Evolutionary conservation across 2,329 filamentous ascomycete genomes (phyloP), one percentile per base, ranked within the genome.

Genomic region (Chaetomiaceae sp.): DNA sequence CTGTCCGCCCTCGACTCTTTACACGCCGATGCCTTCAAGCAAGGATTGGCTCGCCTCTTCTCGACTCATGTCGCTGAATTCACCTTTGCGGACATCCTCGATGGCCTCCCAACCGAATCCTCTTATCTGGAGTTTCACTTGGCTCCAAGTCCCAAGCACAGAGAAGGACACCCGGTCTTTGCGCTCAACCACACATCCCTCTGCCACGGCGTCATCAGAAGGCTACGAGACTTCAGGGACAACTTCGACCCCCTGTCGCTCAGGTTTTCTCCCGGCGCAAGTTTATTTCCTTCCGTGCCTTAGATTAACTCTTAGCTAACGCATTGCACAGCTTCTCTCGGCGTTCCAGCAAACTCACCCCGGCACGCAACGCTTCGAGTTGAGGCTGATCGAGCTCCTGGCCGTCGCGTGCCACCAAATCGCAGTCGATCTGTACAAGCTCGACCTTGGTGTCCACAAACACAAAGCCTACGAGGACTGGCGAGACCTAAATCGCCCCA

Each of bases 341-440:
- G 48, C 55, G 17, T 60, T 55, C 15, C 51, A 57, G 22, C 19
- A 47, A n/a, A 23, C 51, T 7, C 19, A 17, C 7, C 31, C 31
- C 0, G 45, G 42, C 15, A 53, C 59, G 20, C 46, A 46, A n/a
- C 20, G 6, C 3, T 59, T 58, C 29, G 38, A 57, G 11, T 11
- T 59, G 14, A 37, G 52, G 23, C 53, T 59, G n/a, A 40, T 58
- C 3, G 59, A 59, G 34, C 47, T 59, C n/a, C 22, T 59, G 19
- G 53, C 51, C 0, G 47, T 55, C 15, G 29, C 53, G n/a, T 48
- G 51, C 27, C 57, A 59, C 42, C 50, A 58, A 38, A 55, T 58
- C 20, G 55, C 51, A 6, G 53, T 56, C 6, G 23, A 46, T 34
- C 42, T 61, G 8, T 61, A 47, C 29, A 37, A 52, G 23, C 27